Evolutionary conservation across 306 rosid genomes (phyloP).

Genomic region (Dryas alaskensis): DNA sequence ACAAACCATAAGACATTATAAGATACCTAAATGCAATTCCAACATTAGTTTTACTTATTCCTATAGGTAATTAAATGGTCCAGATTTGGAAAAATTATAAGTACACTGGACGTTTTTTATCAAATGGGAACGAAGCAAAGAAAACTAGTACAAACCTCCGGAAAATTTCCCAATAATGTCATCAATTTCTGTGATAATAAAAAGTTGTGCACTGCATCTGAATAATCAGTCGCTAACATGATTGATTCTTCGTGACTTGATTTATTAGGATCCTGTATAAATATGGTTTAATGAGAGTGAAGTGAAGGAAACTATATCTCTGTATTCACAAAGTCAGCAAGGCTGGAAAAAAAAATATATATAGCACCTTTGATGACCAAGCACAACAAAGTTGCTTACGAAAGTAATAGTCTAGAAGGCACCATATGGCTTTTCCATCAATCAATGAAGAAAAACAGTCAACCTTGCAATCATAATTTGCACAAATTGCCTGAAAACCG

Average conservation of each 20-base stretch:
- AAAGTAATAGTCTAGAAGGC: conserved; percentile 87
- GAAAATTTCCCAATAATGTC: conserved; percentile 76
- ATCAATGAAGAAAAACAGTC: conserved; percentile 61
- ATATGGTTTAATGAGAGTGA: conserved; percentile 12
- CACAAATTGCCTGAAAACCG: conserved; percentile 67
- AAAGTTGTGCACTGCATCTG: conserved; percentile 85
- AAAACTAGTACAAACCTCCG: conserved; percentile 59
- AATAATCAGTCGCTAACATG: conserved; percentile 56
- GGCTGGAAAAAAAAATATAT: conserved; percentile 1
- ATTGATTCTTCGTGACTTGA: conserved; percentile 57
- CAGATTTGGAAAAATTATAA: not conserved
- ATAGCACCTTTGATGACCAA: conserved; percentile 61
- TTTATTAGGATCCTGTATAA: conserved; percentile 49
- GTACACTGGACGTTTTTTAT: not conserved
- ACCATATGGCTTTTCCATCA: conserved; percentile 97
- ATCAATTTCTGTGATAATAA: conserved; percentile 76
- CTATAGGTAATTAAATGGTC: not conserved
- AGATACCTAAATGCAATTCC: not conserved
- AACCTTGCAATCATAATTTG: conserved; percentile 53
- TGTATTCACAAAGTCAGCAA: conserved; percentile 16
- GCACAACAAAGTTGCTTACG: conserved; percentile 70
- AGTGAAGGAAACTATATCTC: conserved; percentile 10
- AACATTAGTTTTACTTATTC: not conserved
- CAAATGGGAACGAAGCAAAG: not conserved
- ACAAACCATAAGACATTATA: not conserved